phyloP scores from a whole-genome alignment of 495 filamentous ascomycete genomes.

The Penicillium paxilli region DNA sequence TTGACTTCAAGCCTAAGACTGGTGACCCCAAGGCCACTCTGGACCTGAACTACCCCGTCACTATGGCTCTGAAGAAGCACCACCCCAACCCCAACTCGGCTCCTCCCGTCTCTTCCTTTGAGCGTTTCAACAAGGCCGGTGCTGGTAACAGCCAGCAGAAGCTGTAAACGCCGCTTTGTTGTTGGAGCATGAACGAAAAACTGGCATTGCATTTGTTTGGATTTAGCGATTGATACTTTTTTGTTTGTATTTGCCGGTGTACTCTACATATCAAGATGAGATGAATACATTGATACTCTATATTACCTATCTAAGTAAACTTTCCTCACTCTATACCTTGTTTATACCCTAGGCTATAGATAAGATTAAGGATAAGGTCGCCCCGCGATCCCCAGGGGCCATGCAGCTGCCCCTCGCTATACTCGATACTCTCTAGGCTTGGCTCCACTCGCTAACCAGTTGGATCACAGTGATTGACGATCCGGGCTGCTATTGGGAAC shows the following conservation, averaged over 20 bases:
- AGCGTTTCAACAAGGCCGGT: conserved; percentile 25
- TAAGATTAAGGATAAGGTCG: no score
- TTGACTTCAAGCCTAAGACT: conserved; percentile 59
- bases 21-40: conserved; percentile 47
- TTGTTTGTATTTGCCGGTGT: background rate
- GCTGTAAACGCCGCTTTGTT: conserved; percentile 1
- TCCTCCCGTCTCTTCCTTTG: conserved; percentile 45
- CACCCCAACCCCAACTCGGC: conserved; percentile 50
- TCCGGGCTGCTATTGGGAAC: background rate
- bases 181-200: conserved; percentile 1
- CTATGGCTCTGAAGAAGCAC: conserved; percentile 48
- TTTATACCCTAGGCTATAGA: background rate
- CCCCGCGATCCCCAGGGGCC: background rate
- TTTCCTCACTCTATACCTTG: background rate
- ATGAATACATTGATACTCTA: background rate
- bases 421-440: background rate
- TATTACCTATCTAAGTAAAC: no score
- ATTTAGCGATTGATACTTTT: conserved; percentile 9
- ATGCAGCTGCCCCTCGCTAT: background rate
- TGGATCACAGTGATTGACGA: background rate
- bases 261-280: conserved; percentile 2
- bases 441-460: conserved; percentile 1
- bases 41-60: conserved; percentile 48
- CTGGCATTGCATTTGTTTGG: conserved; percentile 15
- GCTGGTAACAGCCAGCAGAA: conserved; percentile 5